These are phyloP conservation scores for Trypethelium eluteriae DNA, from an alignment of 495 filamentous ascomycete genomes.

Conservation along the genomic window DNA sequence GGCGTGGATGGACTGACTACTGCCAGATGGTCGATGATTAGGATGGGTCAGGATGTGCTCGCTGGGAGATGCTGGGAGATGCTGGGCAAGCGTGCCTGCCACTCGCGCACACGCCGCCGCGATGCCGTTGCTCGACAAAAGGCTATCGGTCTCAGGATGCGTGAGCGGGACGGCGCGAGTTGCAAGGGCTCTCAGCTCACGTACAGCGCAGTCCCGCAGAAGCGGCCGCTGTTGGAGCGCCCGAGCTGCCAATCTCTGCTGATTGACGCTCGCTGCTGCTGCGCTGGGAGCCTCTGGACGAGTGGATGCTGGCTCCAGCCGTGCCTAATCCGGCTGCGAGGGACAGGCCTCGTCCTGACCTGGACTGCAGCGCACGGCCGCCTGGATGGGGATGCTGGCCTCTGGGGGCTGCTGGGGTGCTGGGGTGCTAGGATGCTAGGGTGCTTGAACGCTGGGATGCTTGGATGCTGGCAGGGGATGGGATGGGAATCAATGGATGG, in stretches of 20 bases:
- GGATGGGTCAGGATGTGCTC: no score
- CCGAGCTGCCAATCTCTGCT: neutral
- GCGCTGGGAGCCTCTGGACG: slow-evolving; percentile 9
- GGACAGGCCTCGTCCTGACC: neutral
- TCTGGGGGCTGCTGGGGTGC: no score
- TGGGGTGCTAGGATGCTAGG: no score
- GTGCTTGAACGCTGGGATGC: no score
- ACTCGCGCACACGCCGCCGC: neutral
- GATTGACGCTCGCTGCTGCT: neutral
- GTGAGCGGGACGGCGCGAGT: slow-evolving; percentile 31
- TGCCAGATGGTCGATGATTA: neutral
- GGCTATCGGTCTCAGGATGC: slow-evolving; percentile 17
- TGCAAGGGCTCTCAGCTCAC: slow-evolving; percentile 17
- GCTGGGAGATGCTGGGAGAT: no score
- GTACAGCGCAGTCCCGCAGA: neutral
- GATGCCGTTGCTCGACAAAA: slow-evolving; percentile 9
- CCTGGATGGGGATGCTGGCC: no score
- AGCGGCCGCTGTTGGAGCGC: slow-evolving; percentile 8
- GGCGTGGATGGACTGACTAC: neutral
- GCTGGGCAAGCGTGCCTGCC: no score
- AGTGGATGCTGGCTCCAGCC: slow-evolving; percentile 8
- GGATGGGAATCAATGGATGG: no score
- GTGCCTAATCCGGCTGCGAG: neutral
- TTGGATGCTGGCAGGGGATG: no score
- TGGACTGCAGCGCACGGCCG: slow-evolving; percentile 6